phyloP scores from a whole-genome alignment of 2,329 filamentous ascomycete genomes.

The Colletotrichum sp. region DNA sequence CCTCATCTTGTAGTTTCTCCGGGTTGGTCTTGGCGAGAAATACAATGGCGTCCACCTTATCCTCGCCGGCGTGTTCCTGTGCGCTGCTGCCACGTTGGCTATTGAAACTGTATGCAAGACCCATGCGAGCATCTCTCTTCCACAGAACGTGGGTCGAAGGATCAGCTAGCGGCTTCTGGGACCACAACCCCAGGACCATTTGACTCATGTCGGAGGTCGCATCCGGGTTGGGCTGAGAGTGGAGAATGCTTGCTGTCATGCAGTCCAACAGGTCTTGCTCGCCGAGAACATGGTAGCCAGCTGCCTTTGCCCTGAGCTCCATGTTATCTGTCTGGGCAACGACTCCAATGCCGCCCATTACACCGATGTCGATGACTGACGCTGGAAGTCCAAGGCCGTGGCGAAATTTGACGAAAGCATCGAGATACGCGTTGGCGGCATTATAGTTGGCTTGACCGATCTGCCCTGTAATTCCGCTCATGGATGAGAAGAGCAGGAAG shows the following conservation, averaged over 20 bases:
- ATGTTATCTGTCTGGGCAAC: constrained; percentile 5
- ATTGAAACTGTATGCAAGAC: neutral
- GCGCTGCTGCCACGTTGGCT: neutral
- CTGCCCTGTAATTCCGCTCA: neutral
- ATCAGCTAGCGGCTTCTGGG: neutral
- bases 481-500: neutral
- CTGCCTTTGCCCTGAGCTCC: neutral
- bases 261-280: neutral
- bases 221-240: neutral
- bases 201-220: neutral
- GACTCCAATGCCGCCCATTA: neutral
- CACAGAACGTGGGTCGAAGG: neutral
- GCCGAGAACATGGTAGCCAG: neutral
- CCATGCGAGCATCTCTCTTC: neutral
- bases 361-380: neutral
- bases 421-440: constrained; percentile 24
- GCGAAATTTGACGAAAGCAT: neutral
- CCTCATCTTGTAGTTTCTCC: neutral
- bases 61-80: neutral
- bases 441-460: constrained; percentile 37
- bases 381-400: neutral
- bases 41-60: neutral
- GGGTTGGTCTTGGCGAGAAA: neutral
- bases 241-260: neutral
- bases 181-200: neutral